A percentile compares a stretch with the other conserved stretches of the same genome.
phyloP scores from a whole-genome alignment of 129 eudicot genomes.

The Tagetes erecta region DNA sequence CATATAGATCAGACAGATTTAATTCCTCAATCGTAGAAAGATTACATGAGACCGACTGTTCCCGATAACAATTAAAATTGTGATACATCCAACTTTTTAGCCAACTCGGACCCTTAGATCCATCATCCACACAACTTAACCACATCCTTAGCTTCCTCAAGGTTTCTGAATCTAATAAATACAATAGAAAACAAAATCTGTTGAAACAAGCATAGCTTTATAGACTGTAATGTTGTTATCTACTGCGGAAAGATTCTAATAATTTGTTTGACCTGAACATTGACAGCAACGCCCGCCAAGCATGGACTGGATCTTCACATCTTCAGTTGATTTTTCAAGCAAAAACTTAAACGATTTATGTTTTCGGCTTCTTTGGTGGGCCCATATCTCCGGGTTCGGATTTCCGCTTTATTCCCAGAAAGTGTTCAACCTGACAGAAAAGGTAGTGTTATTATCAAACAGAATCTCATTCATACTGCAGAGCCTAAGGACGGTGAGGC shows the following conservation, averaged over 20 bases:
- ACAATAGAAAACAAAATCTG: not conserved
- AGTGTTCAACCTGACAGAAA: conserved; percentile 77
- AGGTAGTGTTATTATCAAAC: not conserved
- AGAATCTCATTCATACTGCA: too few relatives aligned
- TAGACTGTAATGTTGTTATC: not conserved
- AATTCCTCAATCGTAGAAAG: not conserved
- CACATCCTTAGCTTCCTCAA: not conserved
- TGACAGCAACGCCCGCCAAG: not conserved
- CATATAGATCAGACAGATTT: not conserved
- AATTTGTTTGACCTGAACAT: not conserved
- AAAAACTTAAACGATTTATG: conserved; percentile 29
- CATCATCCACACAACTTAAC: conserved; percentile 3
- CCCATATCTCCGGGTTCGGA: conserved; percentile 58
- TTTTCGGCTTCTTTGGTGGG: conserved; percentile 70
- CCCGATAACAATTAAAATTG: not conserved
- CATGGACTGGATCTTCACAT: not conserved
- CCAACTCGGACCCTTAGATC: not conserved
- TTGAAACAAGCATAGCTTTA: not conserved
- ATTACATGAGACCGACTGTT: not conserved
- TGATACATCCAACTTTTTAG: not conserved
- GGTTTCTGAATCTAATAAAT: not conserved
- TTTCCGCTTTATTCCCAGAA: conserved; percentile 80
- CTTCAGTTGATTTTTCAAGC: not conserved
- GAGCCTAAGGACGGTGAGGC: too few relatives aligned
- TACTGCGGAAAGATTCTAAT: not conserved